Evolutionary conservation across 192 early-diverging fungal genomes (phyloP), one percentile per base, ranked within the genome.

Genomic region (Martensiomyces pterosporus): DNA sequence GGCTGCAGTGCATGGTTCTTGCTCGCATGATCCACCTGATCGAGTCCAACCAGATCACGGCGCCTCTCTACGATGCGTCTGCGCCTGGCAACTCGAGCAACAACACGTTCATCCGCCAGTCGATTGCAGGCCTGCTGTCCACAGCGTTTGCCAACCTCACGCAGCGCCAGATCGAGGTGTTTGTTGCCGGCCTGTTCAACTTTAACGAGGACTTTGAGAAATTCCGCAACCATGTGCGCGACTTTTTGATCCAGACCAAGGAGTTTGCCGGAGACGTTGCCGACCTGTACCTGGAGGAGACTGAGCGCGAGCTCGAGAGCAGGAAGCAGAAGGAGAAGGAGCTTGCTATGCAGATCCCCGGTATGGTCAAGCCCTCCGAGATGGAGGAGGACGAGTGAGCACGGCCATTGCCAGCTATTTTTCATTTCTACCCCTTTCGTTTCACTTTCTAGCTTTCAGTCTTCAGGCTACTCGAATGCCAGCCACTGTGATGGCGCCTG

Each of bases 351-450:
- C 75, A 79, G 57, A 86, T 99, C 73, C 96, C 96, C 4, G 96
- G 96, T 39, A 89, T 99, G 87, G 77, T 99, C 44, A 99, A 99
- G 71, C 94, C 94, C 9, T 75, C 79, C n/a, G 90, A 92, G 26
- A 66, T 87, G 70, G 71, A 74, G 23, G 71, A 74, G 38, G 64
- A 74, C 43, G 64, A n/a, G n/a, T n/a, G n/a, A n/a, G n/a, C n/a
- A n/a, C n/a, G n/a, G n/a, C n/a, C n/a, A n/a, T n/a, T n/a, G 13
- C 4, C 16, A 27, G 24, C 12, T 22, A 17, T 26, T 22, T 37
- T 21, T 23, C 21, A 2, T 24, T n/a, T 24, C 14, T 8, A 22
- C 9, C 37, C 19, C 9, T 27, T 24, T 24, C n/a, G 2, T 43
- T 26, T 18, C 22, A 43, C 3, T 26, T 43, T 27, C 24, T 27